Conservation (phyloP, 345 rosid genomes). For the Camelina laxa region DNA sequence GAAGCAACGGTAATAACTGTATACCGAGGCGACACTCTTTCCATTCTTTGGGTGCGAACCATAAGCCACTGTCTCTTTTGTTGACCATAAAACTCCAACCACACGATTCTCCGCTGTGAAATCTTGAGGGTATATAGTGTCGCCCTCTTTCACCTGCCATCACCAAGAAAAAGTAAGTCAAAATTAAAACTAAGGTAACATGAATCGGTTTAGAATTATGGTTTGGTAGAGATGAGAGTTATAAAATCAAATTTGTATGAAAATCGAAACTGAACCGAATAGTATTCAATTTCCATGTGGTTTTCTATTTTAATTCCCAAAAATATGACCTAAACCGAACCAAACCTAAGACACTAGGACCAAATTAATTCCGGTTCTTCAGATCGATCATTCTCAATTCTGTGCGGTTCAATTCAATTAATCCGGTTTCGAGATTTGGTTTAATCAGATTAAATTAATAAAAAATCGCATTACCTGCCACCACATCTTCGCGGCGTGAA, state of each 20-base stretch:
- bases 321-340: neutral
- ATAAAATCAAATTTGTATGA: no score
- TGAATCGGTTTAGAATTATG: neutral
- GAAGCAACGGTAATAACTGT: conserved; percentile 76
- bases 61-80: conserved; percentile 88
- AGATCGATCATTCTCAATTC: neutral
- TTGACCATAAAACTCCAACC: conserved; percentile 88
- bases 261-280: neutral
- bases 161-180: conserved; percentile 42
- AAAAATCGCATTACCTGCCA: conserved; percentile 61
- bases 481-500: conserved; percentile 89
- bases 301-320: neutral
- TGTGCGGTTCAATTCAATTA: neutral
- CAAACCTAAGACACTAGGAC: neutral
- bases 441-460: no score
- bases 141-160: conserved; percentile 86
- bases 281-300: neutral
- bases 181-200: neutral
- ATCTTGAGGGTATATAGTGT: conserved; percentile 52
- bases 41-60: conserved; percentile 89
- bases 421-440: no score
- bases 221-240: no score
- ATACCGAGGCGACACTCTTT: conserved; percentile 87
- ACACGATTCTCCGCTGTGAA: conserved; percentile 79
- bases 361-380: neutral